A percentile compares a stretch with the other conserved stretches of the same genome.
Conservation (phyloP, 768 basidiomycete genomes). For the Rhizopogon rudus region DNA sequence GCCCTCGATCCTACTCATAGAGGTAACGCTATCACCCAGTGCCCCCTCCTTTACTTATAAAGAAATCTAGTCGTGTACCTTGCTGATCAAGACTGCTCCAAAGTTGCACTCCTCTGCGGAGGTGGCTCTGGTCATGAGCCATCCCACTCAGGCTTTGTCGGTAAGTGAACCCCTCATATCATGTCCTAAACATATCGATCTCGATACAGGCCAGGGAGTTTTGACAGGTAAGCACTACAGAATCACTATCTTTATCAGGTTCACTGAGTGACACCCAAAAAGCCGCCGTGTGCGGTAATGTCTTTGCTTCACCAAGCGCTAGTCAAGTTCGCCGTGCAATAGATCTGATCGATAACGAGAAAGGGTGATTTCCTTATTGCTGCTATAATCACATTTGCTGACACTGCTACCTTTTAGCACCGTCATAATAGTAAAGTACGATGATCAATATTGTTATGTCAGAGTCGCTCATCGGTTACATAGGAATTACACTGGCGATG, state of each 20-base stretch:
- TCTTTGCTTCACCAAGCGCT: conserved; percentile 89
- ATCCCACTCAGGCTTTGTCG: conserved; percentile 86
- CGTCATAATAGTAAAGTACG: conserved; percentile 78
- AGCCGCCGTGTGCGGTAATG: conserved; percentile 81
- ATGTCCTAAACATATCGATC: background rate
- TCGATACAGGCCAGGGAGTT: conserved; percentile 61
- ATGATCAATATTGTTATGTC: background rate
- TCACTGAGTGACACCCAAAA: conserved; percentile 1
- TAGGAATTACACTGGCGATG: conserved; percentile 88
- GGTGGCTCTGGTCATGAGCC: conserved; percentile 92
- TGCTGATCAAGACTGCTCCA: conserved; percentile 49
- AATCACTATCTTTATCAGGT: background rate
- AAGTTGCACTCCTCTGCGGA: conserved; percentile 77
- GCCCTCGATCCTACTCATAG: conserved; percentile 66
- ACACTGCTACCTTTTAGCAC: conserved; percentile 39
- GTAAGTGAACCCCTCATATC: conserved; percentile 31
- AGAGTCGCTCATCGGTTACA: background rate
- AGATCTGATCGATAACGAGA: conserved; percentile 66
- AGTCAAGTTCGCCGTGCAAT: conserved; percentile 80
- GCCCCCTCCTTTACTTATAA: background rate
- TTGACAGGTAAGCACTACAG: conserved; percentile 48
- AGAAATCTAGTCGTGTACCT: conserved; percentile 53
- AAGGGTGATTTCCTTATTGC: conserved; percentile 45
- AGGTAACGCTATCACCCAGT: conserved; percentile 37
- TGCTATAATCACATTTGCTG: background rate